phyloP scores from a whole-genome alignment of 2,329 filamentous ascomycete species.

The Claviceps lovelessii region DNA sequence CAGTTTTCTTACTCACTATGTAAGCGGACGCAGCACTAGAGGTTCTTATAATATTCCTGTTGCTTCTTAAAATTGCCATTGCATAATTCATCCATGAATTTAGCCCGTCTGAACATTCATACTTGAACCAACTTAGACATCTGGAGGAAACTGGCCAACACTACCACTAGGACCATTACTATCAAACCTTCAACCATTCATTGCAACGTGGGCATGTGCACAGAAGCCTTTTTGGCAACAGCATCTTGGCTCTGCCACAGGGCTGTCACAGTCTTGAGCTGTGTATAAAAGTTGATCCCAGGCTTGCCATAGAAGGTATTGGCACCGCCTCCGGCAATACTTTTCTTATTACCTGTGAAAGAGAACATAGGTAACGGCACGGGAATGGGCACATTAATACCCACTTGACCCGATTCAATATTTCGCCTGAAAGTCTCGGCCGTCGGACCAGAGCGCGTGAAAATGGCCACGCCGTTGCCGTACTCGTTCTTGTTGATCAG shows the following conservation, averaged over 20 bases:
- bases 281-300: slow-evolving; percentile 88
- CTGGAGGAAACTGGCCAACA: not conserved
- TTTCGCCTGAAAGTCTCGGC: slow-evolving; percentile 65
- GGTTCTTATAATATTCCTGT: too few species aligned
- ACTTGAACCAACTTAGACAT: not conserved
- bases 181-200: slow-evolving; percentile 6
- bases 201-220: slow-evolving; percentile 62
- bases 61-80: too few species aligned
- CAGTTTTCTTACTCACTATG: too few species aligned
- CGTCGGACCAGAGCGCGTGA: slow-evolving; percentile 63
- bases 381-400: slow-evolving; percentile 71
- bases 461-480: slow-evolving; percentile 75
- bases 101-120: not conserved
- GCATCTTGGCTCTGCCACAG: slow-evolving; percentile 81
- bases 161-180: not conserved
- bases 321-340: slow-evolving; percentile 76
- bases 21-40: too few species aligned
- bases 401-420: slow-evolving; percentile 75
- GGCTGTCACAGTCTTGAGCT: slow-evolving; percentile 92
- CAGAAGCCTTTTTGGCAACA: slow-evolving; percentile 67
- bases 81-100: not conserved
- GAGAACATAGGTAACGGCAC: slow-evolving; percentile 58
- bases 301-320: slow-evolving; percentile 93
- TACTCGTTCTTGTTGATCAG: slow-evolving; percentile 79
- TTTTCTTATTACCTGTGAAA: slow-evolving; percentile 73